These are phyloP conservation scores for Eimeria tenella DNA, from an alignment of 169 alveolate species.

Conservation along the genomic window DNA sequence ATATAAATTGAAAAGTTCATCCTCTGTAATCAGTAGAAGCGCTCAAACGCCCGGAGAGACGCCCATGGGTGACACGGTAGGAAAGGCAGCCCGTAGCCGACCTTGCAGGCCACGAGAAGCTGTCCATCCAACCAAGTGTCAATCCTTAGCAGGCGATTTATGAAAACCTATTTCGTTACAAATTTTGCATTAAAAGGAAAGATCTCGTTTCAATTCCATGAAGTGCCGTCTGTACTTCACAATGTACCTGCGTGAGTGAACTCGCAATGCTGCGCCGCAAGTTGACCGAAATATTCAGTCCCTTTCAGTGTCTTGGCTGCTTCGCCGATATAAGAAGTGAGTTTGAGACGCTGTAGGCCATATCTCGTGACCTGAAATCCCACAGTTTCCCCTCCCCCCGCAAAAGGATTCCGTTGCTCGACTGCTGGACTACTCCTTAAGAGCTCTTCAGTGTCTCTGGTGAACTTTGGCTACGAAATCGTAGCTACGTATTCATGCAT, in stretches of 20 bases:
- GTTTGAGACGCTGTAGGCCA: not conserved
- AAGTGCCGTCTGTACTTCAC: not conserved
- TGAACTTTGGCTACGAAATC: not conserved
- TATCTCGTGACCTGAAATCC: not conserved
- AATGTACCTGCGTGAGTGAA: not conserved
- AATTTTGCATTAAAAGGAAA: not conserved
- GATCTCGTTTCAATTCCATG: not conserved
- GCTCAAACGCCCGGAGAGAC: not conserved
- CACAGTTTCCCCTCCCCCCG: not conserved
- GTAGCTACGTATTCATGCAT: not conserved
- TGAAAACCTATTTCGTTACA: not conserved
- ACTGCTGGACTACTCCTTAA: not conserved
- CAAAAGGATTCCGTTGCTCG: not conserved
- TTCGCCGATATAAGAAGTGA: not conserved
- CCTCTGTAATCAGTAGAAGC: not conserved
- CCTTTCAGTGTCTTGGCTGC: constrained; percentile 42
- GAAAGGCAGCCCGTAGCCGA: not conserved
- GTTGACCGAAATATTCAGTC: not conserved
- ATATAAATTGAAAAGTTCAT: too few relatives aligned
- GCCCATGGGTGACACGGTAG: not conserved
- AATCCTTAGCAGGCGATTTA: not conserved
- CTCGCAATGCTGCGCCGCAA: constrained; percentile 25
- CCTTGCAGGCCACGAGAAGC: constrained; percentile 27
- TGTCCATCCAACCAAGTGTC: not conserved
- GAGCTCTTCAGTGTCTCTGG: not conserved